These are phyloP conservation scores for Tranzscheliella williamsii DNA, from an alignment of 1,284 basidiomycete species.

Conservation along the genomic window DNA sequence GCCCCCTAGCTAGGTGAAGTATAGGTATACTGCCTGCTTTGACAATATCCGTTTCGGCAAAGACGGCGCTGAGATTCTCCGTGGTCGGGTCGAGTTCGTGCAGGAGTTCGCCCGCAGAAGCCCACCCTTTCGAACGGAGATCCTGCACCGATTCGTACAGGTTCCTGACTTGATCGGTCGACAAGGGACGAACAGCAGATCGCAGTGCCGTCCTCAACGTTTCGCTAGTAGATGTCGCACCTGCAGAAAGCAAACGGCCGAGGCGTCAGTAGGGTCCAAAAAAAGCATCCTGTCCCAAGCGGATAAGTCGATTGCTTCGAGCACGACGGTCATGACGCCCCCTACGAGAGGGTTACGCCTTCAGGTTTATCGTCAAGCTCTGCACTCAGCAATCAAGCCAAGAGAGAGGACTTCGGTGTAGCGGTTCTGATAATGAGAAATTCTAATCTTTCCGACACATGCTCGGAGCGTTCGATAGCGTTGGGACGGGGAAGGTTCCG, in stretches of 20 bases:
- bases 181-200: slow-evolving; percentile 5
- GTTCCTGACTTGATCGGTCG: slow-evolving; percentile 1
- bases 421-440: slow-evolving; percentile 42
- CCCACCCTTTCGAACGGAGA: slow-evolving; percentile 1
- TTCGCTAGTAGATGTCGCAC: too few species aligned
- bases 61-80: slow-evolving; percentile 15
- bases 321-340: slow-evolving; percentile 27
- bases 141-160: neutral
- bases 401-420: slow-evolving; percentile 34
- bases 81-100: slow-evolving; percentile 20
- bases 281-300: too few species aligned
- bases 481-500: too few species aligned
- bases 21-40: slow-evolving; percentile 2
- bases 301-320: too few species aligned
- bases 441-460: slow-evolving; percentile 31
- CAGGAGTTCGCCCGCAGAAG: slow-evolving; percentile 8
- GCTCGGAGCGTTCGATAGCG: too few species aligned
- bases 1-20: slow-evolving; percentile 9
- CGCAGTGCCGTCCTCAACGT: slow-evolving; percentile 1
- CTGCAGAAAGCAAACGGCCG: too few species aligned
- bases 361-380: slow-evolving; percentile 41
- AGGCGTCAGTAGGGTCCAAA: too few species aligned
- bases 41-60: neutral
- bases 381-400: slow-evolving; percentile 27
- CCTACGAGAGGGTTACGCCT: slow-evolving; percentile 17